A percentile compares a stretch with the other conserved stretches of the same genome.
Conservation (phyloP, 1,284 basidiomycete genomes). For the Apiotrichum brassicae region DNA sequence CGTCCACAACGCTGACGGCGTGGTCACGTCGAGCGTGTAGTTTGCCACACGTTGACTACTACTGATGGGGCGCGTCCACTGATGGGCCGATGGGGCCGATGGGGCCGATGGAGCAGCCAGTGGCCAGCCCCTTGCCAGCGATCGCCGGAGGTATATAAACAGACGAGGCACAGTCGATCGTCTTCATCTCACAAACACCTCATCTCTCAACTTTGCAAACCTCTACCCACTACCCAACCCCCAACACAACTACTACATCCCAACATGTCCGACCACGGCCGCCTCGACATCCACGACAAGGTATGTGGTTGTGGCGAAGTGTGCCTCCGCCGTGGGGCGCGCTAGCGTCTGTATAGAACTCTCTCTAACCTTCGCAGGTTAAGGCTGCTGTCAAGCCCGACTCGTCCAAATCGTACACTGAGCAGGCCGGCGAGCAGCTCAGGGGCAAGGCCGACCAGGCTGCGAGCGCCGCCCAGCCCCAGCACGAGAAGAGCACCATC, state of each 20-base stretch:
- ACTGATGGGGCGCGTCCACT: no score
- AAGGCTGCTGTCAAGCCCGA: neutral
- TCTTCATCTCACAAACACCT: neutral
- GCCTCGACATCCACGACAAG: neutral
- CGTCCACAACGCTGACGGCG: no score
- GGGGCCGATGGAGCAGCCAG: no score
- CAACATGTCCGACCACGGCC: neutral
- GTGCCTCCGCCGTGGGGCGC: no score
- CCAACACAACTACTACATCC: neutral
- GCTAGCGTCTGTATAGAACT: neutral
- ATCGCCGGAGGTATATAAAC: no score
- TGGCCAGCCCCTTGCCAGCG: no score
- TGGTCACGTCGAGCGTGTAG: no score
- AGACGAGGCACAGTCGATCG: no score
- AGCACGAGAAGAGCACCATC: neutral
- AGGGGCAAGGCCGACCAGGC: neutral
- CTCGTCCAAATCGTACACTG: neutral
- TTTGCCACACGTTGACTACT: no score
- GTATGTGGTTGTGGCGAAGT: neutral
- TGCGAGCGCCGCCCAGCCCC: neutral
- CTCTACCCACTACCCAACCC: neutral
- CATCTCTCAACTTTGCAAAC: neutral
- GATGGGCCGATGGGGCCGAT: no score
- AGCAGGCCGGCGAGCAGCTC: neutral
- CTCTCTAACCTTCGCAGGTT: neutral